Evolutionary conservation across 441 rosid species (phyloP).

Genomic region (Adansonia grandidieri): DNA sequence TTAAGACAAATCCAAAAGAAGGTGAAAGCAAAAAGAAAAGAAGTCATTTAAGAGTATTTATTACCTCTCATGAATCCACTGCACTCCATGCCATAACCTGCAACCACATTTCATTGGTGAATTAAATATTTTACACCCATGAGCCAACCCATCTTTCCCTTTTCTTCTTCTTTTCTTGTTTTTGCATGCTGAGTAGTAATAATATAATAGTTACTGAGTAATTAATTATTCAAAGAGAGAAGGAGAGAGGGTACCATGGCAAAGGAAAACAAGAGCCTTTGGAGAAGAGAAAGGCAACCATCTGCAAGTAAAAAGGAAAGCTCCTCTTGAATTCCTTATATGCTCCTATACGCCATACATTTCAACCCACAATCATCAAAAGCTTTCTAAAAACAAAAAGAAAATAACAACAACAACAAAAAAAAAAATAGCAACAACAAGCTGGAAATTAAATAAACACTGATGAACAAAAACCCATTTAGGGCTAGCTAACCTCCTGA

Average conservation of each 20-base stretch:
- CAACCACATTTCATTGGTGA: slow-evolving; percentile 34
- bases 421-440: not conserved
- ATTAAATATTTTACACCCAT: slow-evolving; percentile 28
- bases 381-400: not conserved
- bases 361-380: not conserved
- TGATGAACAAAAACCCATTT: not conserved
- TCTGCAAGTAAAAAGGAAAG: slow-evolving; percentile 78
- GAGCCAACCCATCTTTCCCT: slow-evolving; percentile 27
- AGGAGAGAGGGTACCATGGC: slow-evolving; percentile 62
- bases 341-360: slow-evolving; percentile 47
- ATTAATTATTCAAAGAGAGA: slow-evolving; percentile 8
- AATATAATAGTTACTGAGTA: not conserved
- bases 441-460: not conserved
- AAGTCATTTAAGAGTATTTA: slow-evolving; percentile 29
- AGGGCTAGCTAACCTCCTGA: slow-evolving; percentile 45
- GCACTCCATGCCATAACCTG: slow-evolving; percentile 99
- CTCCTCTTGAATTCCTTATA: slow-evolving; percentile 76
- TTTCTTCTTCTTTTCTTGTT: slow-evolving; percentile 2
- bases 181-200: not conserved
- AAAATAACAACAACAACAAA: not conserved
- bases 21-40: not conserved
- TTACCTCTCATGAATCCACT: slow-evolving; percentile 95
- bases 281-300: slow-evolving; percentile 83
- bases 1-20: not conserved
- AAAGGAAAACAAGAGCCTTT: slow-evolving; percentile 85